Evolutionary conservation across 495 filamentous ascomycete genomes (phyloP), one percentile per base, ranked within the genome.

Genomic region (Penicillium robsamsonii): DNA sequence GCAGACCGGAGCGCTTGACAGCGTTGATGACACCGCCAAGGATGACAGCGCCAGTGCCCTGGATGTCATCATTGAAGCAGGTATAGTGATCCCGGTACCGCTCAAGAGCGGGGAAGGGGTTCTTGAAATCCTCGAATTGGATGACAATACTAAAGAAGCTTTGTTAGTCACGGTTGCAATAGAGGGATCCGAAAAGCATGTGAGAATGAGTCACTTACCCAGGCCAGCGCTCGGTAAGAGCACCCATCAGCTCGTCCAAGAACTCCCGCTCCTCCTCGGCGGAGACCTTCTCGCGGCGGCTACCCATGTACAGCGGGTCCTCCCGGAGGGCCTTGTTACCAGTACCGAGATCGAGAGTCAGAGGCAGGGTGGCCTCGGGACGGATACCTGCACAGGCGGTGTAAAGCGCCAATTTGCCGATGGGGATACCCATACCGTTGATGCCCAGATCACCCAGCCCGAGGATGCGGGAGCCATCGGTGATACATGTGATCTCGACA

Each of bases 41-140:
- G 56, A 97, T 90, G 59, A 98, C 94, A 58, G 94, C 92, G 57
- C 94, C 94, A 63, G 94, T 98, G 64, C 94, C 94, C 80, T 97
- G 94, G 67, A 98, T 93, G 66, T 98, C 94, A 66, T 98, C 94
- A 67, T 98, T 98, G 83, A 98, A 98, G 78, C 89, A 93, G 69
- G 91, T 95, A 76, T 95, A 92, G 49, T 79, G 83, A 62, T 89
- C 82, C 45, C 87, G 87, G 70, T 97, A 97, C 43, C 91, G 83
- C 70, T 96, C 87, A 40, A 98, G 81, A 46, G 93, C 90, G 53
- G 90, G 89, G 84, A 98, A 98, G 13, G 94, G 94, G 61, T 92
- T 96, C 81, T 98, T 96, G 76, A 96, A 97, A 60, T 98, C 94
- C 75, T 98, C 94, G 61, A 96, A 98, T 72, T 98, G 94, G 58